Percentiles rank a stretch among this genome's conserved stretches.
These are phyloP conservation scores for Xerocomellus intermedius DNA, from an alignment of 768 basidiomycete genomes.

Conservation along the genomic window DNA sequence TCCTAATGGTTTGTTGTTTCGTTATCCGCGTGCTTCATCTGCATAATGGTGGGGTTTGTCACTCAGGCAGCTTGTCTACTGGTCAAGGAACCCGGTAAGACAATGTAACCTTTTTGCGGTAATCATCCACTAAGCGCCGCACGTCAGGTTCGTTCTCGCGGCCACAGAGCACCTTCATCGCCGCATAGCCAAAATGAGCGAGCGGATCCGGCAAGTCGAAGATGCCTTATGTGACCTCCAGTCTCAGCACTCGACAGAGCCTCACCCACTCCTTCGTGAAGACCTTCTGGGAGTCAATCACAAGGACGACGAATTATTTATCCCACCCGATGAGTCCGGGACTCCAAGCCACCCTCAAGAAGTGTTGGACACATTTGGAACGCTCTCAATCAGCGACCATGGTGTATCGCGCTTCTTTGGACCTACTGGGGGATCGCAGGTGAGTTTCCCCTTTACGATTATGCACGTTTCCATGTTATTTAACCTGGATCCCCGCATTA, in stretches of 20 bases:
- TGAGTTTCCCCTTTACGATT: conserved; percentile 32
- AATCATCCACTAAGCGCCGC: conserved; percentile 7
- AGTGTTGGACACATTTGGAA: conserved; percentile 57
- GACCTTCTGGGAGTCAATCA: conserved; percentile 42
- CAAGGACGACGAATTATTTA: conserved; percentile 24
- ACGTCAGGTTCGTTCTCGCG: conserved; percentile 52
- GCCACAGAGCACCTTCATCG: conserved; percentile 66
- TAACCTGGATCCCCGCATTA: conserved; percentile 9
- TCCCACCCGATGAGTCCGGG: conserved; percentile 27
- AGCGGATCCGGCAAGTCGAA: conserved; percentile 58
- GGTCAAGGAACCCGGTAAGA: conserved; percentile 70
- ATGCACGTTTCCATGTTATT: conserved; percentile 9
- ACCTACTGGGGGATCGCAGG: conserved; percentile 67
- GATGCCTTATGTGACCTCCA: conserved; percentile 57
- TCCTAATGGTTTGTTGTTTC: conserved; percentile 56
- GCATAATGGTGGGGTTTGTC: neutral
- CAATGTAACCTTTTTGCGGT: conserved; percentile 1
- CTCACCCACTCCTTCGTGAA: conserved; percentile 59
- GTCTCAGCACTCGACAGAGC: conserved; percentile 47
- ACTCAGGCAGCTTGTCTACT: conserved; percentile 67
- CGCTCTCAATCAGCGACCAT: conserved; percentile 57
- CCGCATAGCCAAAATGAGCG: conserved; percentile 50
- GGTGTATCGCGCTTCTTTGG: conserved; percentile 65
- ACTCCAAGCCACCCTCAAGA: conserved; percentile 34
- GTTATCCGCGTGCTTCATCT: neutral